Percentiles rank a stretch among this genome's conserved stretches.
phyloP scores from a whole-genome alignment of 495 filamentous ascomycete species.

The Corynascus novoguineensis region DNA sequence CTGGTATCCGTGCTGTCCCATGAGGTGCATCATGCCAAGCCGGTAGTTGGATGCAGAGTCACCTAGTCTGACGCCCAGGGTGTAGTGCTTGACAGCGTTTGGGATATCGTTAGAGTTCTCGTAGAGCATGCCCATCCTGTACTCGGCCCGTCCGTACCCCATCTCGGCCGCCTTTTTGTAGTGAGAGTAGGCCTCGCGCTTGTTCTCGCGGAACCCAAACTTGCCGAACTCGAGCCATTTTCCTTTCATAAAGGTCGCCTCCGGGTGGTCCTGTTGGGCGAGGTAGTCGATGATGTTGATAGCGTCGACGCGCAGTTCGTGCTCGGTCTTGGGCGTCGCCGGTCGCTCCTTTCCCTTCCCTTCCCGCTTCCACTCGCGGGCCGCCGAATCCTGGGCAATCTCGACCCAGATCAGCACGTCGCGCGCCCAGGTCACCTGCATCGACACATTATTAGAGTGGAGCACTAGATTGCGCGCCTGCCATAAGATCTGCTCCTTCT shows the following conservation, averaged over 20 bases:
- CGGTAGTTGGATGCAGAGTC: conserved; percentile 96
- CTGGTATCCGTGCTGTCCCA: conserved; percentile 84
- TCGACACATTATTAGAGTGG: conserved; percentile 89
- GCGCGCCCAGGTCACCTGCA: conserved; percentile 95
- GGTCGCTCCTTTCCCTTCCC: conserved; percentile 57
- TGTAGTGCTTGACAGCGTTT: conserved; percentile 87
- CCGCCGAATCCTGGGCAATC: conserved; percentile 63
- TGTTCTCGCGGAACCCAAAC: conserved; percentile 81
- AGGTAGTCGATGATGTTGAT: conserved; percentile 87
- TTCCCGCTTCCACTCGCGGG: conserved; percentile 55
- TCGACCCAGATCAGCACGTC: conserved; percentile 88
- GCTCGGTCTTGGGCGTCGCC: conserved; percentile 77
- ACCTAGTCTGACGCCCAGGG: conserved; percentile 63
- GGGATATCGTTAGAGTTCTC: conserved; percentile 85
- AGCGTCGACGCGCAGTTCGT: conserved; percentile 79
- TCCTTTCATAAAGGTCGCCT: conserved; percentile 87
- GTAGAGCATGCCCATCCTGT: conserved; percentile 97
- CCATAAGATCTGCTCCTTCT: conserved; percentile 82
- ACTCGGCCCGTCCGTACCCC: conserved; percentile 91
- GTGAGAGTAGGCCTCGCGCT: conserved; percentile 83
- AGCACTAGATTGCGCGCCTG: conserved; percentile 75
- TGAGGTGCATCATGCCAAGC: conserved; percentile 93
- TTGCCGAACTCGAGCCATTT: conserved; percentile 99
- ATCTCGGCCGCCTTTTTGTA: conserved; percentile 82
- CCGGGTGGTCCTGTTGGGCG: conserved; percentile 85